Evolutionary conservation across 768 basidiomycete genomes (phyloP), one percentile per base, ranked within the genome.

Genomic region (Podaxis carcinomalis): DNA sequence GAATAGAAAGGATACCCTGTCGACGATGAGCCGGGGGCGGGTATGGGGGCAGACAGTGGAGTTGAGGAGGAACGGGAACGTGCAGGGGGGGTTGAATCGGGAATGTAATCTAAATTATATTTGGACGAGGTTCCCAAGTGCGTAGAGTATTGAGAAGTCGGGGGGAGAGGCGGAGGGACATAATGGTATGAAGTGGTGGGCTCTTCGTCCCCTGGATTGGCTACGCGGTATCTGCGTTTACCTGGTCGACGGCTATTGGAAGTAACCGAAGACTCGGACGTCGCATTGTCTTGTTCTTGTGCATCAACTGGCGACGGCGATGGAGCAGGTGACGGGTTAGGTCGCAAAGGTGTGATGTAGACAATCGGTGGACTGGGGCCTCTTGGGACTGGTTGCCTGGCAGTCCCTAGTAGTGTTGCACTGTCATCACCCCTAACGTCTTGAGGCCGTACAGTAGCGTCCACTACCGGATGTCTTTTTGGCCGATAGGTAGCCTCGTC

Each of bases 281-380:
- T 62, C 28, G 56, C 28, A 32, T 58, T 58, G 25, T 55, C 59
- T 6, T 47, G 59, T 32, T 61, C 59, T 7, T 44, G 37, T 14
- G 19, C 5, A 5, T 61, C 59, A 9, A 49, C 32, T 5, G 59
- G 59, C 3, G 59, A 61, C 9, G 52, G 32, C 2, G 72, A 72
- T 14, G 72, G 70, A 39, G 64, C 58, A 23, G 68, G 72, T 5
- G 74, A 73, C 13, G 70, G 71, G 32, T 73, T 74, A 25, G 44
- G 51, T 28, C 27, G 32, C 6, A 61, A 21, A n/a, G 59, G 59
- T 19, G 54, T 27, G 23, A 61, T 49, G 14, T 65, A 65, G 4
- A 78, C 75, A 53, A 78, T 66, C 14, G 70, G 74, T 19, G 77
- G 77, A 16, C 70, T 70, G 2, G 59, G 63, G 6, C 63, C 60